Base-by-base conservation (phyloP, 768 basidiomycete genomes). In the Mycena galopus region DNA sequence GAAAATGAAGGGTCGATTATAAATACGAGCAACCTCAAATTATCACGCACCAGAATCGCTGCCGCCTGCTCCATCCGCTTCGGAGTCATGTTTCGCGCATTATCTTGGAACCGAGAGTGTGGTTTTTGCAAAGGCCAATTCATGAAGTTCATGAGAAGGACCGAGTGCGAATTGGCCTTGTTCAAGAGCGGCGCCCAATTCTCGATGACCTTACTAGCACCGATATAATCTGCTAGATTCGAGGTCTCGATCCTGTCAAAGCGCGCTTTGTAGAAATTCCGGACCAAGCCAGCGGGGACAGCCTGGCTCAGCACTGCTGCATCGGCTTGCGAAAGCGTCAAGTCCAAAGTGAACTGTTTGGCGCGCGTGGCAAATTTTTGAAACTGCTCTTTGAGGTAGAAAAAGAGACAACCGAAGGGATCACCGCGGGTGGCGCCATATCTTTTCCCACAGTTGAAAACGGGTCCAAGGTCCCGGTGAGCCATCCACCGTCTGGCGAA, bases 391-490 rank as follows among this genome's bases (percentile, higher is more conserved):
- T 85, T 85, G 72, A 85, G 74, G 73, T 86, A 82, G 76, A 87
- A 85, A 80, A 86, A 87, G 65, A 87, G 82, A 51, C 81, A 84
- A 11, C 85, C 85, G 30, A 84, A 78, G 61, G 84, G 81, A 75
- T 87, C 84, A 4, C 78, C 73, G 1, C 82, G 77, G 58, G 83
- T 81, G 51, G 84, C 59, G 7, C 81, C 80, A 62, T 82, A 71
- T 50, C 78, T 81, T 44, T 67, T 72, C n/a, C 88, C 88, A 0
- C 83, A 79, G 19, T 76, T 68, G 37, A 84, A 77, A 23, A 88
- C 82, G n/a, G 81, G 73, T 29, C 84, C 78, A n/a, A 86, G 60
- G 73, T 88, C 84, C 88, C 88, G 75, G 59, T 80, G 80, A 88
- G 73, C 88, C 88, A 90, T 61, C 81, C 76, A 16, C 89, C 87